Conservation (phyloP, 2,329 filamentous ascomycete species). For the Apiospora malaysiana region DNA sequence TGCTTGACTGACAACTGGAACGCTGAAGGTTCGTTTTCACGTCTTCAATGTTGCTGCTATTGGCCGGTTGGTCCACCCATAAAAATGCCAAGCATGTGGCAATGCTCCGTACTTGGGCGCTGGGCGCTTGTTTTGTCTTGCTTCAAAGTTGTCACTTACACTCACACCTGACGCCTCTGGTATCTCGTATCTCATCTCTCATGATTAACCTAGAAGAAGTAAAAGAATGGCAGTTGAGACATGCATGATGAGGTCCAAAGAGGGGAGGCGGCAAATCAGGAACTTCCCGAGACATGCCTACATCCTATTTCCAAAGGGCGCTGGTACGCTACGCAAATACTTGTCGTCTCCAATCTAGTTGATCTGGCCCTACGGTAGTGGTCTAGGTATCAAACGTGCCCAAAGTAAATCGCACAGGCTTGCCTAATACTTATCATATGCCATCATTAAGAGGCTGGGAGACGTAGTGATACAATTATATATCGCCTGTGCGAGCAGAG, state of each 20-base stretch:
- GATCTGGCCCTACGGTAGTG: neutral
- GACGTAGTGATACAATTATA: neutral
- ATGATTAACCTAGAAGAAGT: neutral
- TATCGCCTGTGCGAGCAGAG: neutral
- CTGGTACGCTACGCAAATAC: neutral
- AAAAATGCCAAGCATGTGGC: constrained; percentile 11
- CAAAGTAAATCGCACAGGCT: neutral
- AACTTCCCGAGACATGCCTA: neutral
- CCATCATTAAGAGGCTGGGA: no score
- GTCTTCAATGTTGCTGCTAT: neutral
- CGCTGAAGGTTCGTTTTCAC: neutral
- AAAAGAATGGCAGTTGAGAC: neutral
- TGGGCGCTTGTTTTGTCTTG: neutral
- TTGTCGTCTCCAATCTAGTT: neutral
- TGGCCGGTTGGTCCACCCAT: constrained; percentile 6
- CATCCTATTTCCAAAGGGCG: neutral
- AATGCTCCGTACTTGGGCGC: neutral
- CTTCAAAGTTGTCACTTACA: neutral
- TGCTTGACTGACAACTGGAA: no score
- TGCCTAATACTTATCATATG: no score
- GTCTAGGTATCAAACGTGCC: neutral
- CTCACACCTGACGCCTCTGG: no score
- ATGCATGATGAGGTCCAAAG: neutral
- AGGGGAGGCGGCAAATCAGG: neutral
- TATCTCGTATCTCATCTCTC: neutral